Conservation (phyloP, 306 rosid genomes). For the Rosa chinensis region DNA sequence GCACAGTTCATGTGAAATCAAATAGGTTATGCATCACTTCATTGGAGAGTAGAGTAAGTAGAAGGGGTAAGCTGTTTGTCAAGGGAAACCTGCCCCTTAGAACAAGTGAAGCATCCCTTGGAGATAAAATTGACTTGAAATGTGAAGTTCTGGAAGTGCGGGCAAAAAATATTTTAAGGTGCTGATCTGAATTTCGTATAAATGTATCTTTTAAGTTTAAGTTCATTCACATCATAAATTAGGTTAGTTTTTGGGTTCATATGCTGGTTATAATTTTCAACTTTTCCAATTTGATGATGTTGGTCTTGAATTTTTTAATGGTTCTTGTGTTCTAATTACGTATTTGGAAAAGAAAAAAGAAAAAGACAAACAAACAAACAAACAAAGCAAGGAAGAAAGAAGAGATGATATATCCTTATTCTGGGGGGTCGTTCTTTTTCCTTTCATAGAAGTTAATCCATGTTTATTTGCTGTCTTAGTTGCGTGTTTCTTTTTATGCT, state of each 20-base stretch:
- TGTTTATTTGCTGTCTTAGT: not conserved
- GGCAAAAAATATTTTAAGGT: slow-evolving; percentile 80
- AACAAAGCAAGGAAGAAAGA: not conserved
- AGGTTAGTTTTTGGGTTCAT: slow-evolving; percentile 9
- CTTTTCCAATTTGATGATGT: not conserved
- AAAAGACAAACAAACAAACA: not conserved
- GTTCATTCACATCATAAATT: not conserved
- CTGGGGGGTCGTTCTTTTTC: not conserved
- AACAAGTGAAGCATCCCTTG: slow-evolving; percentile 66
- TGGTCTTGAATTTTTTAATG: not conserved
- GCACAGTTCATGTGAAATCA: slow-evolving; percentile 76
- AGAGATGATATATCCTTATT: not conserved
- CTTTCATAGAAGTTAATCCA: not conserved
- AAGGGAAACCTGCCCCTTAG: slow-evolving; percentile 96
- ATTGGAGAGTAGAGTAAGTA: slow-evolving; percentile 82
- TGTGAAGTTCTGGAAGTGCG: slow-evolving; percentile 86
- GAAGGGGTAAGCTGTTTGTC: slow-evolving; percentile 77
- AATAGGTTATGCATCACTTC: slow-evolving; percentile 80
- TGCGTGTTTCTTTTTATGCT: slow-evolving; percentile 12
- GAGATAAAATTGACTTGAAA: slow-evolving; percentile 82
- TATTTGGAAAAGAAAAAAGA: not conserved
- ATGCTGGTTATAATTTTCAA: slow-evolving; percentile 9
- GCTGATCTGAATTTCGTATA: slow-evolving; percentile 20
- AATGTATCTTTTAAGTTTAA: slow-evolving; percentile 14
- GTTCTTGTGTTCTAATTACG: slow-evolving; percentile 1